Evolutionary conservation across 306 rosid species (phyloP), one percentile per base, ranked within the genome.

Genomic region (Pterocarpus macrocarpus): DNA sequence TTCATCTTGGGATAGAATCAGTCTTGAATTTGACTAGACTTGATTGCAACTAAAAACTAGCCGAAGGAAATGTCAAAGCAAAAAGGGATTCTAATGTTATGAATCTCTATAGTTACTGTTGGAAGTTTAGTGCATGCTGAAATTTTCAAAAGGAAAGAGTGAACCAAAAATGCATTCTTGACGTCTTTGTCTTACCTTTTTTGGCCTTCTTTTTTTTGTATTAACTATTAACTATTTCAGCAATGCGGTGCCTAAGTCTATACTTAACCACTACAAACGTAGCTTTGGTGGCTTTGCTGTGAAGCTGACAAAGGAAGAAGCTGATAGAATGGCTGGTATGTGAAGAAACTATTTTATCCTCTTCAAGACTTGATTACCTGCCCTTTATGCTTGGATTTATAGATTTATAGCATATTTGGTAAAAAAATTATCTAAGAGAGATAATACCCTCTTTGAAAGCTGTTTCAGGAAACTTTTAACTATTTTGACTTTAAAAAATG

Each of bases 261-360:
- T 84, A 43, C 47, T 84, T 7, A 71, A 77, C n/a, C 71, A 77
- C 85, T 89, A 61, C 76, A 72, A 63, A 15, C 82, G 82, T 68
- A 84, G 92, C 49, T 86, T 89, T 58, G 56, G 82, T 69, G 92
- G 92, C 47, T 89, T 89, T 36, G 87, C 75, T 7, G 88, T 17
- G 0, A 57, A 56, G 69, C 58, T 89, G 7, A 86, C 89, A 4
- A 82, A 81, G 56, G 79, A 77, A 16, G 92, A 86, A 72, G 88
- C 80, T 0, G 32, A 79, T 0, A 81, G 77, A 79, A 43, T 86
- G 34, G 77, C 87, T 38, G 85, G 90, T 89, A 7, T 22, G 28
- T 22, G 28, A 0, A 22, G 28, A 22, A 44, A 16, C 15, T 53
- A 33, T 41, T 63, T 43, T 4, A 2, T 9, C 33, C 9, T 3